Evolutionary conservation across 202 grass and related monocot genomes (phyloP), one percentile per base, ranked within the genome.

Genomic region (Setaria viridis): DNA sequence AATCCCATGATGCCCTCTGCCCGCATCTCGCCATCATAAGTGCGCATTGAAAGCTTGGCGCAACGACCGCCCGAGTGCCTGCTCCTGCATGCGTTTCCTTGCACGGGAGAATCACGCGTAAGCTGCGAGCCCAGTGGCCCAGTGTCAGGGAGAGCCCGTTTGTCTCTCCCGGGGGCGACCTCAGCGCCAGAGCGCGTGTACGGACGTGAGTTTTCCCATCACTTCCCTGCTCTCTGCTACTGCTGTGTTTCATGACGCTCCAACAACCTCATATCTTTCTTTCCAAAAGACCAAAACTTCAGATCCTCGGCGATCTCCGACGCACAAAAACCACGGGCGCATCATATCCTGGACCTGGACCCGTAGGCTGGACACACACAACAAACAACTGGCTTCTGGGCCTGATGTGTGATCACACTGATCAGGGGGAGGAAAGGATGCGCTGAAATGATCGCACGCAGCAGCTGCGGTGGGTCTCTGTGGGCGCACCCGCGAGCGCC

Each of bases 11-110:
- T 54, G 51, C 35, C 5, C 25, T 32, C 59, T 37, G 25, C 33
- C 2, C 14, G 29, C 57, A 16, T 29, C 56, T 19, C 32, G n/a
- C 25, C 34, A 32, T 62, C 20, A 45, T 17, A 4, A 37, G 63
- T 30, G 84, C 12, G 84, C 84, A 84, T 90, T 87, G 74, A 87
- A 87, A 80, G 79, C 32, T 87, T 62, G 68, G 84, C 20, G 56
- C 88, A 62, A 69, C 67, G 66, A 86, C 66, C 39, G 35, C 6
- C 43, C 69, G 67, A 54, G 77, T 11, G 69, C 32, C 75, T 62
- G 51, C 69, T 16, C 11, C n/a, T 72, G 45, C 70, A 32, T 50
- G n/a, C 47, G 74, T 60, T 80, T 76, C 56, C 89, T 84, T 84
- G 76, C 89, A 87, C 89, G 85, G 70, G 70, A 91, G 62, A 80